These are phyloP conservation scores for Parastagonospora avenae DNA, from an alignment of 2,329 filamentous ascomycete species.

Conservation along the genomic window DNA sequence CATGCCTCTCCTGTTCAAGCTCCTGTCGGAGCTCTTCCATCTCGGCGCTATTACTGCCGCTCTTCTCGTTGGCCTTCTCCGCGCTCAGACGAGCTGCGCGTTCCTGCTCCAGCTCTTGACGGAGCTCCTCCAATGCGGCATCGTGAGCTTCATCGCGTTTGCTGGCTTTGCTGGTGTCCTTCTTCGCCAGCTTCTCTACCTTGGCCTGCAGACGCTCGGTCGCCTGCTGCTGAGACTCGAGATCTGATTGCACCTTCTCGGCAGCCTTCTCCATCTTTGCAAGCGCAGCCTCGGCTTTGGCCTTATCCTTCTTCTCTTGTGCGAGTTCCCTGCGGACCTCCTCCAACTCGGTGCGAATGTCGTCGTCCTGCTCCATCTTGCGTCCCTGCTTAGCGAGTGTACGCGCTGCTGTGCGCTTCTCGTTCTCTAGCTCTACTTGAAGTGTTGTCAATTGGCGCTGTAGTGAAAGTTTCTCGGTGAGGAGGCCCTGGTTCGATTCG, in stretches of 20 bases:
- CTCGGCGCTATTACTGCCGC: constrained; percentile 26
- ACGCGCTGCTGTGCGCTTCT: constrained; percentile 72
- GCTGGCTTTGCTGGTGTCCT: constrained; percentile 37
- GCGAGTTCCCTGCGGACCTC: constrained; percentile 53
- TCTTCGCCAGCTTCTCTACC: constrained; percentile 41
- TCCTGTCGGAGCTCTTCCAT: constrained; percentile 37
- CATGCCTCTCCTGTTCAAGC: constrained; percentile 51
- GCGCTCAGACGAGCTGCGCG: constrained; percentile 34
- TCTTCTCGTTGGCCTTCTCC: constrained; percentile 44
- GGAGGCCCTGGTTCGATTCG: constrained; percentile 66
- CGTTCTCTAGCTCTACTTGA: constrained; percentile 82
- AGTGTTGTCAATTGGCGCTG: constrained; percentile 77
- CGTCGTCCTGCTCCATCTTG: constrained; percentile 57
- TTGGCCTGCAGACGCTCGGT: constrained; percentile 39
- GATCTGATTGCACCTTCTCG: constrained; percentile 38
- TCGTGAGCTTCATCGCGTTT: constrained; percentile 43
- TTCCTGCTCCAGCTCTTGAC: constrained; percentile 51
- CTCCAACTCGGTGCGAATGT: constrained; percentile 51
- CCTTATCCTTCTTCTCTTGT: constrained; percentile 52
- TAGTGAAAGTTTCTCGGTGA: constrained; percentile 79
- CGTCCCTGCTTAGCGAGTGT: constrained; percentile 56
- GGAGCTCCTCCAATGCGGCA: constrained; percentile 39
- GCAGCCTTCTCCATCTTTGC: constrained; percentile 45
- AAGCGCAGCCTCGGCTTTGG: constrained; percentile 47
- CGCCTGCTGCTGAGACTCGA: constrained; percentile 38